Base-by-base conservation (phyloP, 208 protist genomes). In the Herpetomonas tarakana region DNA sequence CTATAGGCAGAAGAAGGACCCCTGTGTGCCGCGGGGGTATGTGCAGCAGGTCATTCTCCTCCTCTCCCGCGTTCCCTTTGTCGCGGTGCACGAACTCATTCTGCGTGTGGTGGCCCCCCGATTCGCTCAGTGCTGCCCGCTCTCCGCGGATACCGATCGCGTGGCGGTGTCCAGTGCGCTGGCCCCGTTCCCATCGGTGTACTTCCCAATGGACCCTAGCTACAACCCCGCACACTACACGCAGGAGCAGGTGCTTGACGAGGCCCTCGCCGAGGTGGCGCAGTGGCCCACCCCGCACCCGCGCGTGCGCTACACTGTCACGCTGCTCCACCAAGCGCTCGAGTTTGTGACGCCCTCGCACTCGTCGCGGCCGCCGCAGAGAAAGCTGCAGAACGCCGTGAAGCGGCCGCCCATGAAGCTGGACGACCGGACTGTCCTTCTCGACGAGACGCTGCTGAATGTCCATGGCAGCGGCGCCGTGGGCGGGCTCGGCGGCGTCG, bases 11-110 rank as follows among this genome's bases (percentile, higher is more conserved):
- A 95, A 95, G 60, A 74, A 74, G 29, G 88, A 95, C 64, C 52
- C 55, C 0, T 71, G 76, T 4, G 88, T 95, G 18, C 82, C 82
- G 21, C 82, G 88, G 19, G 73, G 76, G 28, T 95, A 91, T 69
- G 88, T 95, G 53, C 88, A 95, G 71, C 85, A 95, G 68, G 88
- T 83, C 7, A 29, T 95, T 30, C 79, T 95, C 50, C 67, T 95
- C 7, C 75, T 95, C 50, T 92, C 85, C 0, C 70, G 76, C 21
- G 54, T 95, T 39, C 85, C 85, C 6, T 92, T 90, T 70, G 65
- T 80, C 41, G 72, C 72, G 28, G 81, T 87, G 31, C 83, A 89
- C 64, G 88, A 95, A 52, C 58, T 92, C 3, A 89, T 95, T 27
- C 66, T 95, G 31, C 85, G 88, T 46, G 77, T 91, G 11, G 81